Conservation (phyloP, 2,329 filamentous ascomycete genomes). For the Kalaharituber pfeilii region DNA sequence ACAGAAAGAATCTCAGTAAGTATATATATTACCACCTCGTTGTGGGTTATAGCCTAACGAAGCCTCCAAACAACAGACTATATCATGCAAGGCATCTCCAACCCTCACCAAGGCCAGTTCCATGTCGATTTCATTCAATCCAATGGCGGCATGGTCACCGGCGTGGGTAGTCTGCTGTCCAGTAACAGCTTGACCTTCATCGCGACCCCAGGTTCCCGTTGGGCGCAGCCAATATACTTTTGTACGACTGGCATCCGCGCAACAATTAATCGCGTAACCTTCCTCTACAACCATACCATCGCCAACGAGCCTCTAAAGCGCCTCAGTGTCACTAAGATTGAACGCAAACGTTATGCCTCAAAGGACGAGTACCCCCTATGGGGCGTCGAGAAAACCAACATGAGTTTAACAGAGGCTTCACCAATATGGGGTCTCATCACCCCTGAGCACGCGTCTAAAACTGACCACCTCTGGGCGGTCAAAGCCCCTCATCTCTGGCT, state of each 20-base stretch:
- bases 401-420: too few species aligned
- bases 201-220: conserved; percentile 29
- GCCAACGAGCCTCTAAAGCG: too few species aligned
- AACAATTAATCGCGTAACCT: conserved; percentile 32
- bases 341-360: too few species aligned
- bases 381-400: too few species aligned
- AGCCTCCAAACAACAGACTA: background rate
- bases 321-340: too few species aligned
- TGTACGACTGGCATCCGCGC: conserved; percentile 31
- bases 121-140: too few species aligned
- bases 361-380: too few species aligned
- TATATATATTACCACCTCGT: background rate
- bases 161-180: conserved; percentile 27
- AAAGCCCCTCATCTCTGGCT: too few species aligned
- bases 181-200: conserved; percentile 25
- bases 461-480: too few species aligned
- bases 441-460: too few species aligned
- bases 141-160: conserved; percentile 29
- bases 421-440: too few species aligned
- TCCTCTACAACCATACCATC: conserved; percentile 31
- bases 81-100: conserved; percentile 22
- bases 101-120: conserved; percentile 16
- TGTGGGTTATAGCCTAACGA: conserved; percentile 1
- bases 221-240: conserved; percentile 31
- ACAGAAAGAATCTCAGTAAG: conserved; percentile 24